Base-by-base conservation (phyloP, 2,329 filamentous ascomycete species). In the Ophiosphaerella narmari region DNA sequence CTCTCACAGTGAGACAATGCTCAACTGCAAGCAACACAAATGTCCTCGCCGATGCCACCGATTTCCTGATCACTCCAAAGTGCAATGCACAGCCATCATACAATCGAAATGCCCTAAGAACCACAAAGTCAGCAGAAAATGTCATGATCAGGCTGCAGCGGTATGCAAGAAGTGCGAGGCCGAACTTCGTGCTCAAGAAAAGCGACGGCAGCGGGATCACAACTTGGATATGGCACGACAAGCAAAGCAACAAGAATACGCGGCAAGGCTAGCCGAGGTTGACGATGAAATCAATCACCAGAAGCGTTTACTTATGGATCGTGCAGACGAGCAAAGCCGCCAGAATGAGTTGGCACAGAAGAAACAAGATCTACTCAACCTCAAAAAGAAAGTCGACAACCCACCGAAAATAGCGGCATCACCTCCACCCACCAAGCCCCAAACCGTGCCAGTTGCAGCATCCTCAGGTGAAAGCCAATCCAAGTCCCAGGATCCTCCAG, bases 11-110 rank as follows among this genome's bases (percentile, higher is more conserved):
- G 77, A 75, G 1, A 71, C 60, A 0, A 59, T 67, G 1, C 72
- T 90, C 2, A 75, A 65, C 2, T 91, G 88, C 46, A 79, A 79
- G 0, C 33, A 78, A 1, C 88, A 91, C 55, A 62, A 62, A 0
- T 91, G 89, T 57, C 73, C 75, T 0, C 77, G 74, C 0, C 76
- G 77, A 6, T 92, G 89, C 49, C 89, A 92, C 68, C 78, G 81
- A 0, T 55, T 86, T 0, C 60, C 66, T 0, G 80, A 89, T 48
- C 86, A 89, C 60, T 81, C 79, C 0, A 78, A 81, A 39, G 79
- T 84, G 67, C 34, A 63, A 2, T 86, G 82, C 56, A 60, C 14
- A 24, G 56, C 55, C 1, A 62, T 78, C 5, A 47, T 86, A 0
- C 56, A 76, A 0, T 75, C 71, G n/a, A 74, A 57, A 0, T 90